Conservation (phyloP, 2,329 filamentous ascomycete genomes). For the Tolypocladium guangdongense region DNA sequence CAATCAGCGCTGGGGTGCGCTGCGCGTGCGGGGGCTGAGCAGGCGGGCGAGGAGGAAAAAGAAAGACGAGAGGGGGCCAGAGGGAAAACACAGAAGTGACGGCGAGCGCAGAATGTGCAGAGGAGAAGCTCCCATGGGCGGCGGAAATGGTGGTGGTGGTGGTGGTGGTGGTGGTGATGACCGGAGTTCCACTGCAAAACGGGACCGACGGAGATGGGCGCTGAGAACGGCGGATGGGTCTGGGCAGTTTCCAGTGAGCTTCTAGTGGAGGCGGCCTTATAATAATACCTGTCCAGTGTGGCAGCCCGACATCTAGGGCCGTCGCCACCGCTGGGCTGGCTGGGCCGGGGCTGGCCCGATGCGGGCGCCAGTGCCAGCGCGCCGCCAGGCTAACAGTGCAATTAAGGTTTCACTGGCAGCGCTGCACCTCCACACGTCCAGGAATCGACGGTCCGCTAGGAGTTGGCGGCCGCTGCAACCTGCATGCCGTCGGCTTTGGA, state of each 20-base stretch:
- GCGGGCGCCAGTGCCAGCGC: background rate
- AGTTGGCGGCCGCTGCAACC: background rate
- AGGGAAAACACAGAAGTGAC: background rate
- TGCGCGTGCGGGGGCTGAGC: background rate
- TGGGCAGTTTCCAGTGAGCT: background rate
- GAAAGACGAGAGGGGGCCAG: background rate
- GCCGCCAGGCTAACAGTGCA: background rate
- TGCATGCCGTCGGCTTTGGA: background rate
- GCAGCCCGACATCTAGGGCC: background rate
- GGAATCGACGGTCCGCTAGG: background rate
- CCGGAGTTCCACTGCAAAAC: background rate
- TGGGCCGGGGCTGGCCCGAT: background rate
- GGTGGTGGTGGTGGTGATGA: background rate
- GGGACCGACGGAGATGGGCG: background rate
- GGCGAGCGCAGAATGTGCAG: background rate
- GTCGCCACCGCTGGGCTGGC: background rate
- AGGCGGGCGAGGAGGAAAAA: background rate
- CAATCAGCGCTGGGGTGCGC: background rate
- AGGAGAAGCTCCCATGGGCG: background rate
- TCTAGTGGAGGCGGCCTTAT: background rate
- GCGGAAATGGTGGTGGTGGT: no score
- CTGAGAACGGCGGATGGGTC: background rate
- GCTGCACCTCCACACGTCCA: background rate
- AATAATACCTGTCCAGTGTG: background rate
- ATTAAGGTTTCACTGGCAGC: background rate